Evolutionary conservation across 2,329 filamentous ascomycete genomes (phyloP), one percentile per base, ranked within the genome.

Genomic region (Cladosporium sp.): DNA sequence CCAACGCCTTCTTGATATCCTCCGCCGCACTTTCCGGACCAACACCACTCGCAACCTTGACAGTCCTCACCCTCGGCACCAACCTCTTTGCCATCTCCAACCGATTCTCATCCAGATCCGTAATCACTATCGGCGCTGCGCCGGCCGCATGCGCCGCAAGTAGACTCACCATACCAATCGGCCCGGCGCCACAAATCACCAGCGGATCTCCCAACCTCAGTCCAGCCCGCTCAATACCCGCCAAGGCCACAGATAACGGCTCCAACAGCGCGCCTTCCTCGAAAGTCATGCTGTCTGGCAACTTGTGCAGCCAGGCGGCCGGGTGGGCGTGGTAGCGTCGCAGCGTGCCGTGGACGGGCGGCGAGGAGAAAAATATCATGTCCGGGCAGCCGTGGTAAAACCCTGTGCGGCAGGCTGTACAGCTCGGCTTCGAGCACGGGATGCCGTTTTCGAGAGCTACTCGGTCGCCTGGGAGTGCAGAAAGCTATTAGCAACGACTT

Each of bases 181-280:
- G 71, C 8, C 71, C 68, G 25, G 73, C 70, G 15, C 73, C 69
- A 56, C 70, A 66, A 50, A 73, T 71, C 59, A 74, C 61, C 4
- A 77, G 61, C 9, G 68, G 64, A 50, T 77, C 67, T 0, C 77
- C 78, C 0, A 76, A 65, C 20, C 66, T 65, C 2, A 80, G 59
- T 1, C 68, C 71, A 1, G 73, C 71, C 5, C 73, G 69, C 19
- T 77, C 68, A 7, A 77, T 71, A 0, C 73, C 71, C 25, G 79
- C 77, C 1, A 81, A 71, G 2, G 78, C 78, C 3, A 80, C 76
- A 15, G 73, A 72, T 9, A 80, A 65, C 6, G 79, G 78, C 66
- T 81, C 79, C 9, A 80, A 71, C 4, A 81, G 68, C 0, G 74
- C 74, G 0, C 75, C 77, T 54, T 79, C 77, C 32, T 75, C 68